Percentiles rank a stretch among this genome's conserved stretches.
phyloP scores from a whole-genome alignment of 2,329 filamentous ascomycete genomes.

The Cercospora sesami region DNA sequence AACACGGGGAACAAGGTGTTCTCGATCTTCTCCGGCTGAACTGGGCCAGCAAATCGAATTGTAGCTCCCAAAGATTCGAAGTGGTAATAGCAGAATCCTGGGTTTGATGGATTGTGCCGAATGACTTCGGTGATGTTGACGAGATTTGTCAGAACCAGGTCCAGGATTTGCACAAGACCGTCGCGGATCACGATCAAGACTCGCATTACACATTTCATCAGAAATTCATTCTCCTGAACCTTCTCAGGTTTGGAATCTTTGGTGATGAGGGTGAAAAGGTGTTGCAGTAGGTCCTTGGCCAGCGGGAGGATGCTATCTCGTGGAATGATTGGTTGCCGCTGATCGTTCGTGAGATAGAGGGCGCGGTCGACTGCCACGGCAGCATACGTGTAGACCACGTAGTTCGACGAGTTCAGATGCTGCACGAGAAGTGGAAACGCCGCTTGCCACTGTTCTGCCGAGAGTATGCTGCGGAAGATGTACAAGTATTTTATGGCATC shows the following conservation, averaged over 20 bases:
- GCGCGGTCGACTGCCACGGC: slow-evolving; percentile 95
- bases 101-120: slow-evolving; percentile 92
- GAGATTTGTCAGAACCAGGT: slow-evolving; percentile 78
- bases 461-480: slow-evolving; percentile 92
- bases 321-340: slow-evolving; percentile 75
- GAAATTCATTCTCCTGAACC: slow-evolving; percentile 96
- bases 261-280: slow-evolving; percentile 88
- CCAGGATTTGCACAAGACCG: slow-evolving; percentile 69
- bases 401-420: slow-evolving; percentile 84
- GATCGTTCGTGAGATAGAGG: slow-evolving; percentile 75
- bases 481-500: slow-evolving; percentile 98
- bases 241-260: slow-evolving; percentile 82
- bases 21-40: slow-evolving; percentile 72
- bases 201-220: slow-evolving; percentile 98
- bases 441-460: slow-evolving; percentile 85
- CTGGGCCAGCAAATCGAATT: slow-evolving; percentile 70
- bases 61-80: slow-evolving; percentile 93
- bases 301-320: slow-evolving; percentile 76
- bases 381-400: slow-evolving; percentile 96
- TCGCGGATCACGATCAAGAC: slow-evolving; percentile 93
- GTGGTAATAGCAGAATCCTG: slow-evolving; percentile 96
- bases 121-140: slow-evolving; percentile 90
- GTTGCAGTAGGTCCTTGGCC: slow-evolving; percentile 80
- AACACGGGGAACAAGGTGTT: slow-evolving; percentile 80
- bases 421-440: slow-evolving; percentile 88